Base-by-base conservation (phyloP, 495 filamentous ascomycete genomes). In the Articulospora tetracladia region DNA sequence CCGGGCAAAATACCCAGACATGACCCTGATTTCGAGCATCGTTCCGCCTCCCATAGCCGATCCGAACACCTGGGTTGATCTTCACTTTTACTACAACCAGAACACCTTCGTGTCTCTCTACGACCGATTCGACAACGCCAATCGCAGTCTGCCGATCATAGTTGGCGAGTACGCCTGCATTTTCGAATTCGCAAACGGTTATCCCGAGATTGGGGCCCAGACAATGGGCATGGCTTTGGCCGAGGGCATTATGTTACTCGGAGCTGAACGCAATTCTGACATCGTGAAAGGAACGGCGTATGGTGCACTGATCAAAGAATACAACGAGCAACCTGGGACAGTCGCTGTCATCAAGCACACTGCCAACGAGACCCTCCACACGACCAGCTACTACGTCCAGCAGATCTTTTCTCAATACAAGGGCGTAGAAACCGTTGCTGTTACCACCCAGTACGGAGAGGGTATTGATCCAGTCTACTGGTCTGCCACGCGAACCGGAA, bases 161-260 rank as follows among this genome's bases (percentile, higher is more conserved):
- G 64, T 81, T 1, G 76, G 76, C 7, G 79, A 83, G 64, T 83
- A 79, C 59, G 79, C 80, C 17, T 70, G 70, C 55, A 63, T 60
- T n/a, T 27, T 0, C 13, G 71, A 79, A 1, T 74, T 78, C 61
- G 74, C 11, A 72, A 70, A 1, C 65, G 68, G 3, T 66, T 64
- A 6, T 55, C 62, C 20, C 55, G 58, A 46, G 60, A 53, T 30
- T 63, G 67, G 36, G 56, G 58, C 34, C 52, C 66, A 23, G 50
- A 68, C 58, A 66, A 62, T 65, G 49, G 52, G n/a, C 41, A 72
- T 23, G 73, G 74, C 74, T 30, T 77, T 78, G 32, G 70, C 73
- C 15, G 82, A 86, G 64, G 81, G 79, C 0, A 73, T 83, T 13
- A 82, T 78, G 54, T 75, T 85, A 67, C 75, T 86, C 47, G 83